Base-by-base conservation (phyloP, 2,329 filamentous ascomycete species). In the Colletotrichum neosansevieriae region DNA sequence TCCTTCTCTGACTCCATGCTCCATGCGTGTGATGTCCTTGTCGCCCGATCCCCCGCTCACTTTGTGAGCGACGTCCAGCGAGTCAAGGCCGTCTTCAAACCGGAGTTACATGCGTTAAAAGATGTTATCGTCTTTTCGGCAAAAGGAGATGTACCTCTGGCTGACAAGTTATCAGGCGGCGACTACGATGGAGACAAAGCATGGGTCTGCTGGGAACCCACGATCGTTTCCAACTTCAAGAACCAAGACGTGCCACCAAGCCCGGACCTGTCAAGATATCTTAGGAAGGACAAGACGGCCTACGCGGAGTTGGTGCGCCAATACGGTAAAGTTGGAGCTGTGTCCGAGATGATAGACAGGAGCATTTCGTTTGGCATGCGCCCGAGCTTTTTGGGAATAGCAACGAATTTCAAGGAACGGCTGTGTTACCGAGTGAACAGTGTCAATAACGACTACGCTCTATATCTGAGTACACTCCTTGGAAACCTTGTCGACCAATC, bases 171-270 rank as follows among this genome's bases (percentile, higher is more conserved):
- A 0, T 93, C 92, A 1, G 93, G 93, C 0, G 93, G 93, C 0
- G 93, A 95, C 73, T 95, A 94, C 70, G 92, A 95, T 71, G 93
- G 93, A 0, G 93, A 96, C 70, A 85, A 81, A n/a, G 88, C 92
- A 4, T 94, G 92, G 91, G 79, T 93, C 0, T 93, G 91, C 73
- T 95, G 91, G 91, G 91, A 94, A 32, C 80, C 82, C 0, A 77
- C 80, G 0, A 84, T 96, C 3, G 91, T 93, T 0, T 72, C 81
- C 5, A 88, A 88, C n/a, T 95, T 95, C 72, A 71, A 74, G 4
- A 94, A 92, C 66, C 87, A 88, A 0, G 80, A 84, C 0, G 77
- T 84, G 6, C 87, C 86, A 0, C 36, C 74, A 1, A 62, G 76
- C 7, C 79, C 79, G 0, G 83, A 87, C 59, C 76, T 90, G 0